Evolutionary conservation across 495 filamentous ascomycete species (phyloP).

Genomic region (Cercophora newfieldiana): DNA sequence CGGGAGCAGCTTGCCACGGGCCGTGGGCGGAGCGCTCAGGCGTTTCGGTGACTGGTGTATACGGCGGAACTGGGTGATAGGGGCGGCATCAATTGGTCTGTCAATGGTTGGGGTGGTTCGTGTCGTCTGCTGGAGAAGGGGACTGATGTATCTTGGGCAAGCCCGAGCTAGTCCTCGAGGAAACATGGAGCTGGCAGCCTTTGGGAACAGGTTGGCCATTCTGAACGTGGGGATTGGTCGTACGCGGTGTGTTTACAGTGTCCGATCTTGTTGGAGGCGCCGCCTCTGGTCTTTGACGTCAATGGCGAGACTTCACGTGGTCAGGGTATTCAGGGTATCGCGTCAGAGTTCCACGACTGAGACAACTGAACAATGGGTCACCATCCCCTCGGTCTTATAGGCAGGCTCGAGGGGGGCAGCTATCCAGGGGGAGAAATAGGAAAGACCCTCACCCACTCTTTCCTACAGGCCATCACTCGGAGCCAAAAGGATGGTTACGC

Average conservation of each 20-base stretch:
- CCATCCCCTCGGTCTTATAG: not conserved
- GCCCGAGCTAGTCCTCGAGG: not conserved
- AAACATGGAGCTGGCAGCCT: not conserved
- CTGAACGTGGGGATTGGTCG: not conserved
- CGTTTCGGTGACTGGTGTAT: slow-evolving; percentile 19
- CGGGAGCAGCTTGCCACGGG: slow-evolving; percentile 48
- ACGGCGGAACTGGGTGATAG: not conserved
- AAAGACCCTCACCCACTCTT: not conserved
- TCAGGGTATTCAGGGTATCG: no score
- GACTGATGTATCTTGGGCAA: not conserved
- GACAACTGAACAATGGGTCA: not conserved
- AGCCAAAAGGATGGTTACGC: no score
- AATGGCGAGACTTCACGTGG: no score
- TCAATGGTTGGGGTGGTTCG: not conserved
- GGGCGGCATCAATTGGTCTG: not conserved
- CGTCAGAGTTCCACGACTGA: not conserved
- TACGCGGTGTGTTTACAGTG: not conserved
- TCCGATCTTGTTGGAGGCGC: not conserved
- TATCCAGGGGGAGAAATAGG: not conserved
- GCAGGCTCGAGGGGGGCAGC: not conserved
- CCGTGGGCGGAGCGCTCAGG: not conserved
- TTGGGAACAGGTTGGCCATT: slow-evolving; percentile 3
- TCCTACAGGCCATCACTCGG: not conserved
- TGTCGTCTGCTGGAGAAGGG: not conserved
- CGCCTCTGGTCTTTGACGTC: not conserved